Evolutionary conservation across 768 basidiomycete genomes (phyloP).

Genomic region (Suillus tomentosus): DNA sequence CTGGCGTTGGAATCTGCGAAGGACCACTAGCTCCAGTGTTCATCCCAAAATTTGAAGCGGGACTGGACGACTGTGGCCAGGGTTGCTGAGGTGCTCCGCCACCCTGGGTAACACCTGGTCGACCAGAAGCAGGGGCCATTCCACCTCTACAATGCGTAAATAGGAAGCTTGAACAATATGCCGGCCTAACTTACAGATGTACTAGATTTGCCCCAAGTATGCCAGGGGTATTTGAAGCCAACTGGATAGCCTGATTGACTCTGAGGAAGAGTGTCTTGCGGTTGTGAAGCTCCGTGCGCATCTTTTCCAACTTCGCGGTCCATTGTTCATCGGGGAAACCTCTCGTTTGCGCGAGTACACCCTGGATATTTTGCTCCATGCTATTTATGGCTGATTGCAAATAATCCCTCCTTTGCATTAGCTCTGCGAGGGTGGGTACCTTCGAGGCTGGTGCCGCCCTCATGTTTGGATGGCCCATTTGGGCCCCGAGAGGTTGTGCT

Average conservation of each 20-base stretch:
- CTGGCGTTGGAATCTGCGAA: conserved; percentile 21
- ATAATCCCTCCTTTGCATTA: conserved; percentile 25
- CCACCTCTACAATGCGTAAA: conserved; percentile 23
- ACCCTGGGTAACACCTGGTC: conserved; percentile 25
- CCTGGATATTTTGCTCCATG: conserved; percentile 7
- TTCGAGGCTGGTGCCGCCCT: conserved; percentile 16
- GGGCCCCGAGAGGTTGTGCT: conserved; percentile 24
- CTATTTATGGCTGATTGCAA: conserved; percentile 18
- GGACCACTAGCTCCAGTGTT: conserved; percentile 18
- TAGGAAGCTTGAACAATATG: not conserved
- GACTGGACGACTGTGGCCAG: conserved; percentile 5
- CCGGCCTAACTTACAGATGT: conserved; percentile 36
- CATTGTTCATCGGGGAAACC: conserved; percentile 20
- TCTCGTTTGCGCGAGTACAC: conserved; percentile 15
- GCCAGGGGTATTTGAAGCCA: conserved; percentile 19
- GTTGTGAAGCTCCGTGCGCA: conserved; percentile 24
- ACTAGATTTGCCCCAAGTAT: conserved; percentile 26
- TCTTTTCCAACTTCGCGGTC: conserved; percentile 20
- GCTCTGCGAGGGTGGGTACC: conserved; percentile 22
- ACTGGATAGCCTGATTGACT: conserved; percentile 34
- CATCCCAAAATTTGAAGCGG: conserved; percentile 23
- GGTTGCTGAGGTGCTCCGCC: conserved; percentile 15
- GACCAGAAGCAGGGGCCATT: conserved; percentile 21
- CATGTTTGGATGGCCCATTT: conserved; percentile 27
- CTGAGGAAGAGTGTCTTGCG: conserved; percentile 44